Evolutionary conservation across 768 basidiomycete species (phyloP).

Genomic region (Collybia sp.): DNA sequence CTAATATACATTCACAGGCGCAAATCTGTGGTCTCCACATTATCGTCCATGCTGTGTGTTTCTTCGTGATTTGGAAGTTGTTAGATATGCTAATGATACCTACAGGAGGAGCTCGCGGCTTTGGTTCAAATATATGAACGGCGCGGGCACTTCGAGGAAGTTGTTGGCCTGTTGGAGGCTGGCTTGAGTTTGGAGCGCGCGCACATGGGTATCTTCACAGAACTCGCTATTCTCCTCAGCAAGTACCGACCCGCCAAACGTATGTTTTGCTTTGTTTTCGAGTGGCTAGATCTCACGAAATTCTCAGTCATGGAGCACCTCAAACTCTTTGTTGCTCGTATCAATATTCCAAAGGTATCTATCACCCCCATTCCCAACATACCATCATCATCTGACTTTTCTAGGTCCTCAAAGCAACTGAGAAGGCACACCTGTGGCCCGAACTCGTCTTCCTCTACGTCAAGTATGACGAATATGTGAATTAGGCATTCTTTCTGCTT

Average conservation of each 20-base stretch:
- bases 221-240: conserved; percentile 86
- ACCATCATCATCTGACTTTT: neutral
- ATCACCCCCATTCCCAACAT: neutral
- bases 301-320: conserved; percentile 93
- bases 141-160: conserved; percentile 91
- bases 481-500: conserved; percentile 19
- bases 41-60: conserved; percentile 78
- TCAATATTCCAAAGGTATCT: conserved; percentile 91
- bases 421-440: conserved; percentile 96
- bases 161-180: conserved; percentile 87
- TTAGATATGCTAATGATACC: conserved; percentile 8
- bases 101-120: conserved; percentile 70
- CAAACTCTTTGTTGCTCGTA: conserved; percentile 90
- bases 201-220: conserved; percentile 99
- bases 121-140: conserved; percentile 84
- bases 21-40: conserved; percentile 99
- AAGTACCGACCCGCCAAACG: conserved; percentile 93
- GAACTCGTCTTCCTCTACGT: conserved; percentile 98
- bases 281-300: conserved; percentile 1
- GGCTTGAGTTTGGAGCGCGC: conserved; percentile 96
- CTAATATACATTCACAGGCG: conserved; percentile 42
- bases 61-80: neutral
- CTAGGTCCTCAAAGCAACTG: conserved; percentile 89
- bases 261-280: conserved; percentile 32
- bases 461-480: conserved; percentile 93